phyloP scores from a whole-genome alignment of 1,139 yeast species.

The Meyerozyma guilliermondii region DNA sequence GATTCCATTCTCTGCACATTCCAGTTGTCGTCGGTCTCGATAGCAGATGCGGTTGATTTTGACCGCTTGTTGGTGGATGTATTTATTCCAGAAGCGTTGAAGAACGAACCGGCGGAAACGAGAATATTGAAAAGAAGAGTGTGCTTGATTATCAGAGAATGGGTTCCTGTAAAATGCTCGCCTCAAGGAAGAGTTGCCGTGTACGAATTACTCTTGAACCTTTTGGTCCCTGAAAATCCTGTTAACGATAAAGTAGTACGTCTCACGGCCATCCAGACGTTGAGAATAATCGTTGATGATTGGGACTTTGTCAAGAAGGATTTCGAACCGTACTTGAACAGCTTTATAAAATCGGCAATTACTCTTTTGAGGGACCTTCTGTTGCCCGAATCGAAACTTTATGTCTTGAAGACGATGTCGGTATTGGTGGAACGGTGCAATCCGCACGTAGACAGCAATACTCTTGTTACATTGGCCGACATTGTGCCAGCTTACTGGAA shows the following conservation, averaged over 20 bases:
- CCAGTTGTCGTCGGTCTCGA: slow-evolving; percentile 66
- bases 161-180: slow-evolving; percentile 69
- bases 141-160: slow-evolving; percentile 70
- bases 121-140: slow-evolving; percentile 73
- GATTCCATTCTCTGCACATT: slow-evolving; percentile 82
- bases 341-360: slow-evolving; percentile 46
- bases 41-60: slow-evolving; percentile 61
- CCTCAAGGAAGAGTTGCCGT: slow-evolving; percentile 53
- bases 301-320: slow-evolving; percentile 74
- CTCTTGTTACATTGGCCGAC: slow-evolving; percentile 49
- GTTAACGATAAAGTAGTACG: slow-evolving; percentile 71
- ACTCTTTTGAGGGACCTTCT: slow-evolving; percentile 43
- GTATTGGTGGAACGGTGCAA: slow-evolving; percentile 61
- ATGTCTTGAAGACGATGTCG: slow-evolving; percentile 62
- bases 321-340: slow-evolving; percentile 61
- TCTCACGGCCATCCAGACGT: slow-evolving; percentile 68
- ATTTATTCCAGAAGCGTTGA: slow-evolving; percentile 63
- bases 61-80: slow-evolving; percentile 52
- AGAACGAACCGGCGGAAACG: slow-evolving; percentile 39
- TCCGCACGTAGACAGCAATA: slow-evolving; percentile 50
- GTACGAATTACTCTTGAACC: slow-evolving; percentile 48
- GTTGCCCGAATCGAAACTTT: slow-evolving; percentile 70
- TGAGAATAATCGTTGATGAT: slow-evolving; percentile 69
- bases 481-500: slow-evolving; percentile 78
- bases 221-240: slow-evolving; percentile 37